A percentile compares a stretch with the other conserved stretches of the same genome.
These are phyloP conservation scores for Aspergillus puulaauensis DNA, from an alignment of 2,329 filamentous ascomycete genomes.

Conservation along the genomic window DNA sequence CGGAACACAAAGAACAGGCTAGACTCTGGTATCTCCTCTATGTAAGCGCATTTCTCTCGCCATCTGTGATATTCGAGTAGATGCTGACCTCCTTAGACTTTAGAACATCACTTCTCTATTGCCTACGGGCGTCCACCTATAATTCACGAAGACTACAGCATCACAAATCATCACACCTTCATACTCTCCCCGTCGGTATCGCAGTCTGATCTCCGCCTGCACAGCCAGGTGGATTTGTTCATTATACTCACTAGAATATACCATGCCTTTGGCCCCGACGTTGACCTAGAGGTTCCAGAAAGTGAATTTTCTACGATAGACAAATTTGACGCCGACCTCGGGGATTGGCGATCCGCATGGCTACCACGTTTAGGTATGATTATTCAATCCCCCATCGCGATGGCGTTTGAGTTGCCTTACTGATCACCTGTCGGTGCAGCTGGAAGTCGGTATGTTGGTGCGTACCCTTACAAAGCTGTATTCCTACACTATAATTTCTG, in stretches of 20 bases:
- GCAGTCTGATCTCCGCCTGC: constrained; percentile 37
- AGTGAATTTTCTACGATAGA: constrained; percentile 42
- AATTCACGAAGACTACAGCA: constrained; percentile 41
- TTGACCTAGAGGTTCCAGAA: constrained; percentile 42
- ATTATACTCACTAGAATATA: constrained; percentile 47
- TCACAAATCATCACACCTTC: constrained; percentile 37
- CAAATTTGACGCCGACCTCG: constrained; percentile 40
- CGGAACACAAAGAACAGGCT: constrained; percentile 38
- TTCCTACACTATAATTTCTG: constrained; percentile 53
- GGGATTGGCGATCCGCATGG: constrained; percentile 39
- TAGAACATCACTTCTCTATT: constrained; percentile 47
- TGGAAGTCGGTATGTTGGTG: constrained; percentile 47
- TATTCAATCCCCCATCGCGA: no score
- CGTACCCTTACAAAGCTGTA: constrained; percentile 52
- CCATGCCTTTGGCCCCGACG: constrained; percentile 45
- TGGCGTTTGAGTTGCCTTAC: neutral
- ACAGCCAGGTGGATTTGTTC: constrained; percentile 46
- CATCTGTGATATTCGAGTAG: neutral
- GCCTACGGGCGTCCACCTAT: constrained; percentile 46
- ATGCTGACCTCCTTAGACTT: constrained; percentile 28
- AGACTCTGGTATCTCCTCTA: constrained; percentile 45
- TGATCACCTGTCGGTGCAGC: constrained; percentile 26
- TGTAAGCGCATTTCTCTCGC: constrained; percentile 26
- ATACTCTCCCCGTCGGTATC: constrained; percentile 29
- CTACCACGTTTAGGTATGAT: constrained; percentile 35